Percentiles rank a stretch among this genome's conserved stretches.
These are phyloP conservation scores for Hypericum androsaemum DNA, from an alignment of 345 rosid genomes.

Conservation along the genomic window DNA sequence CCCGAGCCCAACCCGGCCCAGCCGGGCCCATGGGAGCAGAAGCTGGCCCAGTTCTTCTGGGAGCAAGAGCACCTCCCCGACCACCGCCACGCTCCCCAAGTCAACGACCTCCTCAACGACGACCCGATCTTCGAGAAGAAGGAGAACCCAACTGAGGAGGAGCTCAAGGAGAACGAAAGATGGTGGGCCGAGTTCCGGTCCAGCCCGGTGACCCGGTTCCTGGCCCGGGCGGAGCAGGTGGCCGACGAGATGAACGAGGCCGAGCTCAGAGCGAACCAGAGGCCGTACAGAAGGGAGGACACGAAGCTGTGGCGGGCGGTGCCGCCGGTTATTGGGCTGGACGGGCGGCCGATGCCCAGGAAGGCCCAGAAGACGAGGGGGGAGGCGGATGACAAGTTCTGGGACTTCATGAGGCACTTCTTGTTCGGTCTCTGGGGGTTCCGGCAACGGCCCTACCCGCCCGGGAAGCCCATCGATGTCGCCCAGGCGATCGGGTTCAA, in stretches of 20 bases:
- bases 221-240: slow-evolving; percentile 52
- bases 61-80: slow-evolving; percentile 75
- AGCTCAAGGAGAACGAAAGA: slow-evolving; percentile 50
- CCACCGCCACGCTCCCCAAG: slow-evolving; percentile 66
- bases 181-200: slow-evolving; percentile 62
- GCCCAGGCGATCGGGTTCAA: slow-evolving; percentile 91
- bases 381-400: slow-evolving; percentile 86
- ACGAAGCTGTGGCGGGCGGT: slow-evolving; percentile 57
- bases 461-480: slow-evolving; percentile 69
- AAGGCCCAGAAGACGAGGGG: slow-evolving; percentile 56
- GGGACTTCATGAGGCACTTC: slow-evolving; percentile 82
- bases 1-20: slow-evolving; percentile 17
- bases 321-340: slow-evolving; percentile 64
- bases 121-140: slow-evolving; percentile 52
- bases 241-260: slow-evolving; percentile 44
- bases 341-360: slow-evolving; percentile 86
- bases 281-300: slow-evolving; percentile 60
- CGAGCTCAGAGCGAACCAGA: slow-evolving; percentile 49
- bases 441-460: slow-evolving; percentile 77
- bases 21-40: slow-evolving; percentile 31
- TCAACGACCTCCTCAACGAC: slow-evolving; percentile 51
- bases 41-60: slow-evolving; percentile 60
- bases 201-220: slow-evolving; percentile 60
- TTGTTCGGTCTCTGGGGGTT: slow-evolving; percentile 89
- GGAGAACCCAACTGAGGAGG: slow-evolving; percentile 60